A percentile compares a stretch with the other conserved stretches of the same genome.
phyloP scores from a whole-genome alignment of 305 asterid species.

The Fraxinus platypoda region DNA sequence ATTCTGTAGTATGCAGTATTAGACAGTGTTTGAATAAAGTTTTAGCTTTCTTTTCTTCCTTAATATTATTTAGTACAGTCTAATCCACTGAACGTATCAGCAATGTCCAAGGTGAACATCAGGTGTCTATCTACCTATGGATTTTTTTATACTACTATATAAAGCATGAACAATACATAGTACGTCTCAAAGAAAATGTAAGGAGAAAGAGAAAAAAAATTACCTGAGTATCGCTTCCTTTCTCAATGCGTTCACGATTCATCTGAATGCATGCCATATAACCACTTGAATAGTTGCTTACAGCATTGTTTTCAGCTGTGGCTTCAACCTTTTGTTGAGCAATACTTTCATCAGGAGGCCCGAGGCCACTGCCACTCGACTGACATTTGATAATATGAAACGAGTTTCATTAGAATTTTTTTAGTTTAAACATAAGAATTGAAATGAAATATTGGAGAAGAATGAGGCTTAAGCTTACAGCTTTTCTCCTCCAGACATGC shows the following conservation, averaged over 20 bases:
- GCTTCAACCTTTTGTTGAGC: slow-evolving; percentile 54
- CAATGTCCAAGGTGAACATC: background rate
- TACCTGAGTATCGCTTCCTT: slow-evolving; percentile 62
- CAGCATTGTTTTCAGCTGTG: slow-evolving; percentile 76
- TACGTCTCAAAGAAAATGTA: background rate
- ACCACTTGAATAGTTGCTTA: slow-evolving; percentile 64
- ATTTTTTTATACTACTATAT: background rate
- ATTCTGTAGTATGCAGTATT: background rate
- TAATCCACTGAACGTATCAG: background rate
- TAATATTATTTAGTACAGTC: background rate
- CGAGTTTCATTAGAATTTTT: background rate
- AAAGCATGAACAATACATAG: background rate
- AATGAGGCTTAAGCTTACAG: slow-evolving; percentile 43
- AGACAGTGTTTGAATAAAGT: background rate
- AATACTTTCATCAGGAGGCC: slow-evolving; percentile 38
- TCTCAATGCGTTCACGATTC: slow-evolving; percentile 68
- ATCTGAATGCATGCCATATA: slow-evolving; percentile 64
- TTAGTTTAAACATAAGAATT: background rate
- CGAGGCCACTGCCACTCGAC: slow-evolving; percentile 33
- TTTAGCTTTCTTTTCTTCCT: background rate
- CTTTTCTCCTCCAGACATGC: slow-evolving; percentile 87
- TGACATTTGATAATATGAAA: slow-evolving; percentile 19
- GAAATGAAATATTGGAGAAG: background rate
- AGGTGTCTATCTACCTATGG: background rate
- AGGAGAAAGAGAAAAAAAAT: background rate